Base-by-base conservation (phyloP, 2,329 filamentous ascomycete species). In the Colletotrichum aenigma region DNA sequence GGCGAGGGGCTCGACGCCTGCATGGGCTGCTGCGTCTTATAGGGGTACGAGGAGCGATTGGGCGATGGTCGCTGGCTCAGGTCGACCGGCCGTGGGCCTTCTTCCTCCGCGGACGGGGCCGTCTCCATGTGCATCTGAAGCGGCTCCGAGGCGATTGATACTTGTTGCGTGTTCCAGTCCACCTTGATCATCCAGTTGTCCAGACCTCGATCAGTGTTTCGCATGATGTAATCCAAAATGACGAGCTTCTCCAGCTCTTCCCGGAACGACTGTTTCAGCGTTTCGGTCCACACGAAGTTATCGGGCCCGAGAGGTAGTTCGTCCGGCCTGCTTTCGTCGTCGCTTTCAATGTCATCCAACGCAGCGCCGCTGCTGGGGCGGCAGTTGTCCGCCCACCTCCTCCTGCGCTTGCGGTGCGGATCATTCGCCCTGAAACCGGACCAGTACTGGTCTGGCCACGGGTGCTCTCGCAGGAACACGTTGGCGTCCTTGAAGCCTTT, bases 101-200 rank as follows among this genome's bases (percentile, higher is more conserved):
- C 84, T 80, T 90, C 89, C 56, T 85, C 81, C 43, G 43, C n/a
- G 66, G 85, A 80, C 4, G 88, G 85, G 5, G 82, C 81, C 4
- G 81, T 80, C 67, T 93, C 91, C 88, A 89, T 87, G 89, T 95
- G 81, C 88, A 97, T 84, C 32, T 91, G 90, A 60, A 91, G 87
- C 13, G 96, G 95, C 76, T 98, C 96, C 1, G 95, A 95, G 18
- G 94, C 93, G 78, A 99, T 95, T 9, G 94, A 95, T 15, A 97
- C 96, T 80, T 94, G 91, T 81, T 97, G 92, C 4, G 91, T 93
- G 79, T 95, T 91, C 89, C 93, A 95, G 84, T 99, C 96, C 36
- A 99, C 95, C 84, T 95, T 97, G 82, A 99, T 96, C 97, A 99
- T 99, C 97, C 97, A 99, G 81, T 99, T 99, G 83, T 99, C 97